Conservation (phyloP, 768 basidiomycete species). For the Rickenella mellea region DNA sequence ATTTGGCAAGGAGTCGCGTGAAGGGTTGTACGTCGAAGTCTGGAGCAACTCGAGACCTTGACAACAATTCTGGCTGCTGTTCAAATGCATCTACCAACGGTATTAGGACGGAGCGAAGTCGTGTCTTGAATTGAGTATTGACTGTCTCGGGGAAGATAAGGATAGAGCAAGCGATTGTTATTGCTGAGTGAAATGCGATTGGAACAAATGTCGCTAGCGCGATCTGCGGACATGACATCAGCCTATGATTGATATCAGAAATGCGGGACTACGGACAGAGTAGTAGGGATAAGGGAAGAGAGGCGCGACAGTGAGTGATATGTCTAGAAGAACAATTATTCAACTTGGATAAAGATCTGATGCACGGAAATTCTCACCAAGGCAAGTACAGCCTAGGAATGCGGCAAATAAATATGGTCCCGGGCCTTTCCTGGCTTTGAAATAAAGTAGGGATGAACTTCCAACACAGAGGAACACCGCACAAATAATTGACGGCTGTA, state of each 20-base stretch:
- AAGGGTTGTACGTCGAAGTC: constrained; percentile 25
- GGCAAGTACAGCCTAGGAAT: constrained; percentile 49
- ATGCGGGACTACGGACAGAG: constrained; percentile 14
- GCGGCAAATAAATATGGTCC: constrained; percentile 51
- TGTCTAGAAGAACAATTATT: constrained; percentile 30
- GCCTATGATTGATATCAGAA: background rate
- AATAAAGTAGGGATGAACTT: constrained; percentile 43
- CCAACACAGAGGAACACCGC: constrained; percentile 58
- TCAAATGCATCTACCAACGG: constrained; percentile 37
- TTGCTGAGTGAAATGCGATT: constrained; percentile 45
- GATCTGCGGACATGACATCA: constrained; percentile 20
- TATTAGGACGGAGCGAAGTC: constrained; percentile 35
- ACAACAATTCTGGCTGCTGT: constrained; percentile 37
- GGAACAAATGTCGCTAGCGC: constrained; percentile 49
- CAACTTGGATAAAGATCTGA: background rate
- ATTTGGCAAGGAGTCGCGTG: constrained; percentile 20
- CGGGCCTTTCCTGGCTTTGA: constrained; percentile 51
- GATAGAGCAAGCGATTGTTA: constrained; percentile 42
- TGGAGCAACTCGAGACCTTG: constrained; percentile 28
- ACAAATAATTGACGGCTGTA: constrained; percentile 47
- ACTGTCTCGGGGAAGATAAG: constrained; percentile 56
- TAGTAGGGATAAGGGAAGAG: constrained; percentile 65
- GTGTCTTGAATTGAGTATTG: constrained; percentile 46
- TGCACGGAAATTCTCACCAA: constrained; percentile 29
- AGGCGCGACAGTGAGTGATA: constrained; percentile 44